Conservation (phyloP, 1,284 basidiomycete species). For the Cystobasidium slooffiae region DNA sequence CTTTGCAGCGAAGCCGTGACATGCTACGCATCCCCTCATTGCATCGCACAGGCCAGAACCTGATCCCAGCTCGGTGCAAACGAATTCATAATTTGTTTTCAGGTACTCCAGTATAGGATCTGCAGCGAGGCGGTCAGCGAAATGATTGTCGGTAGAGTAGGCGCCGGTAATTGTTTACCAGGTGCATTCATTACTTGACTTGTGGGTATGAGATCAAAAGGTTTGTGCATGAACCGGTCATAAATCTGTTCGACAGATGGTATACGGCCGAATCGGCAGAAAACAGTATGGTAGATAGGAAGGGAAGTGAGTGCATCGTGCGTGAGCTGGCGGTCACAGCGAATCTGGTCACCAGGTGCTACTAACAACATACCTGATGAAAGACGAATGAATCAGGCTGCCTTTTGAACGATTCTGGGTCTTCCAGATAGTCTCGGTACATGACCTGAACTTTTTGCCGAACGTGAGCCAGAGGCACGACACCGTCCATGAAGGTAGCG, state of each 20-base stretch:
- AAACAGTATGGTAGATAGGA: neutral
- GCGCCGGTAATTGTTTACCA: conserved; percentile 63
- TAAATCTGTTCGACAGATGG: conserved; percentile 46
- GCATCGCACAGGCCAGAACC: conserved; percentile 86
- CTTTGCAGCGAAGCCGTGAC: conserved; percentile 85
- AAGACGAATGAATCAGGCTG: conserved; percentile 50
- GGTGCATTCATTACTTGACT: conserved; percentile 77
- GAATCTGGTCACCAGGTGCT: neutral
- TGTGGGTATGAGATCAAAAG: conserved; percentile 92
- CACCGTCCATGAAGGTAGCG: conserved; percentile 51
- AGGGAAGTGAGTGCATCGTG: neutral
- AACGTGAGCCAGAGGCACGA: conserved; percentile 47
- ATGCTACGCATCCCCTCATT: conserved; percentile 81
- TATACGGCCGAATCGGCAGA: neutral
- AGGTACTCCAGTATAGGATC: conserved; percentile 60
- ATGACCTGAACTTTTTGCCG: conserved; percentile 48
- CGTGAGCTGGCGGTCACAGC: neutral
- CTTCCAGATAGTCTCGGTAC: conserved; percentile 50
- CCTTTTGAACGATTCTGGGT: conserved; percentile 49
- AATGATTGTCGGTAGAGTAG: neutral
- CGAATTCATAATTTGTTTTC: conserved; percentile 84
- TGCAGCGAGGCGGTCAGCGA: conserved; percentile 11
- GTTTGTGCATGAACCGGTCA: conserved; percentile 96
- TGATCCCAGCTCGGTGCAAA: conserved; percentile 90
- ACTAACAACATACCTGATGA: conserved; percentile 46